These are phyloP conservation scores for Angomonas deanei DNA, from an alignment of 208 protist species.

Conservation along the genomic window DNA sequence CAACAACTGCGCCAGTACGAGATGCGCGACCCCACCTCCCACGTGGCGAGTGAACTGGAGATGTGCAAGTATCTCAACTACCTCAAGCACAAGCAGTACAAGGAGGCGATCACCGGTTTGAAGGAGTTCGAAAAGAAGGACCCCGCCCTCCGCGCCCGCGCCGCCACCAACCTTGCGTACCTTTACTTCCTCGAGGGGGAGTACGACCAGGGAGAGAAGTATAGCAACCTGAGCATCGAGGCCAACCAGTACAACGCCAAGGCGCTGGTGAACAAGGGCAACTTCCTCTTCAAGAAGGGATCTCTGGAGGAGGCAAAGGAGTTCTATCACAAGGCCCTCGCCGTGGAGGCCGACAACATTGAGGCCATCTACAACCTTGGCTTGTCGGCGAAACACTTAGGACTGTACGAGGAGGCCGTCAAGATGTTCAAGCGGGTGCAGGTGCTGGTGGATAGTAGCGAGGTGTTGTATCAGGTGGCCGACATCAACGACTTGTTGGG, in stretches of 20 bases:
- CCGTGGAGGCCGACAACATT: conserved; percentile 94
- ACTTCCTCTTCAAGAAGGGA: conserved; percentile 88
- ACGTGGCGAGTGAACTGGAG: conserved; percentile 92
- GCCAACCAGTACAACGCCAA: conserved; percentile 96
- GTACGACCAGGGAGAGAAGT: conserved; percentile 93
- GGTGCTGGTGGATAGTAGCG: conserved; percentile 87
- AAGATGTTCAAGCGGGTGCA: conserved; percentile 94
- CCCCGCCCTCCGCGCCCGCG: conserved; percentile 78
- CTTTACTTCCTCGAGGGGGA: conserved; percentile 98
- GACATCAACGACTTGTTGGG: conserved; percentile 88
- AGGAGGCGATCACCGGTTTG: conserved; percentile 90
- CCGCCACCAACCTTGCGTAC: conserved; percentile 96
- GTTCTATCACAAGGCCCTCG: conserved; percentile 93
- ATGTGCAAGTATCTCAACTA: conserved; percentile 95
- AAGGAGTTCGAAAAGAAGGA: conserved; percentile 96
- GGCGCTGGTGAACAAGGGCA: conserved; percentile 97
- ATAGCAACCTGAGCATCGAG: conserved; percentile 93
- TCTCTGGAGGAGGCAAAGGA: conserved; percentile 90
- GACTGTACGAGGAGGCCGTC: conserved; percentile 90
- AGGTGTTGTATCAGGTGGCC: conserved; percentile 95
- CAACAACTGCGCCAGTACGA: conserved; percentile 88
- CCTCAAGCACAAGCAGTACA: conserved; percentile 92
- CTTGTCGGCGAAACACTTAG: conserved; percentile 87
- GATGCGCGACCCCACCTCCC: conserved; percentile 81
- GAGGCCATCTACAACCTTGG: conserved; percentile 97